Conservation (phyloP, 2,329 filamentous ascomycete species). For the Aspergillus sp. region DNA sequence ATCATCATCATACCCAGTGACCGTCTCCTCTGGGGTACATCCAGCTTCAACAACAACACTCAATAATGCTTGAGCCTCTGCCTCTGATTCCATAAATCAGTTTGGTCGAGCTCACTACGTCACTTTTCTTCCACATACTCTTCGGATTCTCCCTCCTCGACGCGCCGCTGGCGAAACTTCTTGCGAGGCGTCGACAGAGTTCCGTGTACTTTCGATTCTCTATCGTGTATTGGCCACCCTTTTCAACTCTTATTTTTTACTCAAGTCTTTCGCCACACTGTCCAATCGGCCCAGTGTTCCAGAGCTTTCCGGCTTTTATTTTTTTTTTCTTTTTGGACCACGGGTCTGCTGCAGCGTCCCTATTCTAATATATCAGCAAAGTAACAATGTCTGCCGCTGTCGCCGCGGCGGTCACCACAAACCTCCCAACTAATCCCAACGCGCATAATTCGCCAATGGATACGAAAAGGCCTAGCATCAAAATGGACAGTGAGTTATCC, state of each 20-base stretch:
- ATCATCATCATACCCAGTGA: constrained; percentile 19
- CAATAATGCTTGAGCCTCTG: constrained; percentile 16
- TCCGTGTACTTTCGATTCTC: constrained; percentile 1
- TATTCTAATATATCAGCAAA: constrained; percentile 25
- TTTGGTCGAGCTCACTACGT: constrained; percentile 41
- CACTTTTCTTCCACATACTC: constrained; percentile 6
- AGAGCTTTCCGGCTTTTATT: constrained; percentile 17
- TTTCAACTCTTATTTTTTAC: constrained; percentile 21
- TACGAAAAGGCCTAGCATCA: constrained; percentile 43
- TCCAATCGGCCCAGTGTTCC: constrained; percentile 18
- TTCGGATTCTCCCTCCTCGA: not conserved
- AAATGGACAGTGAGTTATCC: constrained; percentile 46
- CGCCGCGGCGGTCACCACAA: constrained; percentile 41
- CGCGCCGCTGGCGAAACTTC: constrained; percentile 6
- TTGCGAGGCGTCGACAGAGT: constrained; percentile 5
- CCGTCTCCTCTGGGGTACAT: constrained; percentile 20
- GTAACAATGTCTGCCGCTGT: constrained; percentile 47
- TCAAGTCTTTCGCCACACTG: constrained; percentile 20
- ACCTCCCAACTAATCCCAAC: constrained; percentile 30
- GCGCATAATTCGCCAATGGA: constrained; percentile 48
- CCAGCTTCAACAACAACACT: constrained; percentile 9
- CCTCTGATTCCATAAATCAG: constrained; percentile 34
- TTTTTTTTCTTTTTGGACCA: constrained; percentile 17
- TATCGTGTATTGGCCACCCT: constrained; percentile 22
- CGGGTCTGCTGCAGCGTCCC: constrained; percentile 26